Evolutionary conservation across 2,329 filamentous ascomycete genomes (phyloP).

Genomic region (Nectriaceae sp.): DNA sequence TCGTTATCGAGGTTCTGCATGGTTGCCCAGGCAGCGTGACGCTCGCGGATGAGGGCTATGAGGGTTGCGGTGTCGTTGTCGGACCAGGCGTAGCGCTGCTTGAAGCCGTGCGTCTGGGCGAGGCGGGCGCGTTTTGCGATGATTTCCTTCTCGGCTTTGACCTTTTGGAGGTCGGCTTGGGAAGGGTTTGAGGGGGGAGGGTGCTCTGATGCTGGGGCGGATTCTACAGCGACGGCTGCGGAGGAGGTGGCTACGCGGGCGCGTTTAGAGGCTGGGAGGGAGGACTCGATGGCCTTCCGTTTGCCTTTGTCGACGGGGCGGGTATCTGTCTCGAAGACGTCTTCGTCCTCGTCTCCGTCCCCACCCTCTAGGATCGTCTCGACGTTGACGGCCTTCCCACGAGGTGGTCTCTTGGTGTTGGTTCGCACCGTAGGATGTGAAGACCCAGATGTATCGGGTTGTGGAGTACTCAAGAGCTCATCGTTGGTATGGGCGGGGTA

Average conservation of each 20-base stretch:
- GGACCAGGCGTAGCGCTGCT: constrained; percentile 43
- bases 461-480: constrained; percentile 14
- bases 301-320: constrained; percentile 29
- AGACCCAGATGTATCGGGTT: background rate
- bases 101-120: constrained; percentile 21
- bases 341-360: constrained; percentile 23
- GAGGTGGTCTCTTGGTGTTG: background rate
- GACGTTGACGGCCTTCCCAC: background rate
- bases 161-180: constrained; percentile 21
- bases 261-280: constrained; percentile 9
- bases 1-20: constrained; percentile 34
- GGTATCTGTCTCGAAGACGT: constrained; percentile 31
- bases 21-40: constrained; percentile 30
- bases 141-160: constrained; percentile 29
- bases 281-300: constrained; percentile 12
- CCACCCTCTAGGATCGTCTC: constrained; percentile 5
- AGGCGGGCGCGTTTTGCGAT: constrained; percentile 18
- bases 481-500: constrained; percentile 23
- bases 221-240: too few species aligned
- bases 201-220: constrained; percentile 2
- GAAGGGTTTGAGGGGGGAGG: constrained; percentile 5
- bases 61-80: constrained; percentile 43
- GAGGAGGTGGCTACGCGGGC: constrained; percentile 1
- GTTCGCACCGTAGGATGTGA: background rate
- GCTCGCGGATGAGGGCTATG: constrained; percentile 40